These are phyloP conservation scores for Fabrea salina DNA, from an alignment of 169 alveolate genomes.

Conservation along the genomic window DNA sequence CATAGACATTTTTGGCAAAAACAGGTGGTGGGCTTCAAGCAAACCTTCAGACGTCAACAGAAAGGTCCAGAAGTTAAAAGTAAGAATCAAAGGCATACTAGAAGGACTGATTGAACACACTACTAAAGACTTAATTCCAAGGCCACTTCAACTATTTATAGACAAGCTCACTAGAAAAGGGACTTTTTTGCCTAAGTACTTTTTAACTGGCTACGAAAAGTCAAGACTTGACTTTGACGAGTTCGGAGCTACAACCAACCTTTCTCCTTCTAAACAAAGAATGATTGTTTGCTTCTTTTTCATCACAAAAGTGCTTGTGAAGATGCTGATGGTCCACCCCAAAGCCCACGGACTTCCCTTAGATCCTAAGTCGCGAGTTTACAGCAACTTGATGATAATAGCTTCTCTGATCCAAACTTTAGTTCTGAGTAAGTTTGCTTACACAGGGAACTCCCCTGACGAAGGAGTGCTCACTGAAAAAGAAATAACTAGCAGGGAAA, in stretches of 20 bases:
- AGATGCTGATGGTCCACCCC: neutral
- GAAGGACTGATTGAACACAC: slow-evolving; percentile 15
- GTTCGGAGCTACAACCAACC: neutral
- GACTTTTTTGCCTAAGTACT: neutral
- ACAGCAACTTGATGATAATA: slow-evolving; percentile 1
- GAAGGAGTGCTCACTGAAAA: slow-evolving; percentile 15
- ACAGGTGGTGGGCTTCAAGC: neutral
- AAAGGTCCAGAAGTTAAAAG: slow-evolving; percentile 1
- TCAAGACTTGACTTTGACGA: neutral
- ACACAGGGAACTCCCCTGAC: neutral
- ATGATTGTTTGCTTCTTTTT: slow-evolving; percentile 22
- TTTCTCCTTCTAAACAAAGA: neutral
- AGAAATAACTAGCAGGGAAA: neutral
- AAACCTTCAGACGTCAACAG: neutral
- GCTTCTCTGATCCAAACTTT: slow-evolving; percentile 20
- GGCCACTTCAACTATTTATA: neutral
- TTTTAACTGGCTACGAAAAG: neutral
- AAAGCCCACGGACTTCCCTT: neutral
- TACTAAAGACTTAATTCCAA: neutral
- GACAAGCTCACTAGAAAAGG: neutral
- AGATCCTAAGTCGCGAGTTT: neutral
- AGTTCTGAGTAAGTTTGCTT: neutral
- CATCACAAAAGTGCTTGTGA: neutral
- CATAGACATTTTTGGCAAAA: neutral
- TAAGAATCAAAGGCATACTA: slow-evolving; percentile 18